Evolutionary conservation across 805 yeast genomes (phyloP).

Genomic region (Nakazawaea holstii): DNA sequence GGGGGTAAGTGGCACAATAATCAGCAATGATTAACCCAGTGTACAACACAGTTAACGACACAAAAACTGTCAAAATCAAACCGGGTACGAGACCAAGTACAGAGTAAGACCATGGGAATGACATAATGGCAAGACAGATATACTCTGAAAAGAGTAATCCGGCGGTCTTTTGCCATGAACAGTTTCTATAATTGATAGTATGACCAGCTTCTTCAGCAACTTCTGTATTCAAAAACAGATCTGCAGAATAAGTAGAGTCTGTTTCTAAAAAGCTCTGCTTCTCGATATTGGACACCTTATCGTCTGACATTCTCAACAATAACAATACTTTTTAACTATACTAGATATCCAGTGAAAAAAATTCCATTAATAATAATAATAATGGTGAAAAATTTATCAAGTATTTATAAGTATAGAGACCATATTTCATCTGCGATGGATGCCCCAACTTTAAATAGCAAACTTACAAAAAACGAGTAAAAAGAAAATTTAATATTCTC

Average conservation of each 20-base stretch:
- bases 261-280: neutral
- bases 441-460: too few species aligned
- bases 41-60: conserved; percentile 45
- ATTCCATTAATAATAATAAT: too few species aligned
- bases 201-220: conserved; percentile 3
- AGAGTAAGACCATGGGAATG: conserved; percentile 64
- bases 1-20: conserved; percentile 49
- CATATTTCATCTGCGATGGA: too few species aligned
- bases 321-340: too few species aligned
- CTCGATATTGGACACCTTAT: neutral
- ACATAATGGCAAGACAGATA: conserved; percentile 57
- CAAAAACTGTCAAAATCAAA: conserved; percentile 45
- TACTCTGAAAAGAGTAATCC: conserved; percentile 57
- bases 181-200: conserved; percentile 40
- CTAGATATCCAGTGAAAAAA: too few species aligned
- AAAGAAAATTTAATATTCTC: too few species aligned
- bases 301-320: conserved; percentile 1
- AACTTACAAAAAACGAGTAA: too few species aligned
- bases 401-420: too few species aligned
- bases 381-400: too few species aligned
- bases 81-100: conserved; percentile 58
- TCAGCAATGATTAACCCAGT: conserved; percentile 53
- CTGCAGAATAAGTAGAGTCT: neutral
- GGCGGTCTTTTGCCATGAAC: conserved; percentile 56
- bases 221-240: neutral